Conservation (phyloP, 2,329 filamentous ascomycete genomes). For the Aspergillus calidoustus region DNA sequence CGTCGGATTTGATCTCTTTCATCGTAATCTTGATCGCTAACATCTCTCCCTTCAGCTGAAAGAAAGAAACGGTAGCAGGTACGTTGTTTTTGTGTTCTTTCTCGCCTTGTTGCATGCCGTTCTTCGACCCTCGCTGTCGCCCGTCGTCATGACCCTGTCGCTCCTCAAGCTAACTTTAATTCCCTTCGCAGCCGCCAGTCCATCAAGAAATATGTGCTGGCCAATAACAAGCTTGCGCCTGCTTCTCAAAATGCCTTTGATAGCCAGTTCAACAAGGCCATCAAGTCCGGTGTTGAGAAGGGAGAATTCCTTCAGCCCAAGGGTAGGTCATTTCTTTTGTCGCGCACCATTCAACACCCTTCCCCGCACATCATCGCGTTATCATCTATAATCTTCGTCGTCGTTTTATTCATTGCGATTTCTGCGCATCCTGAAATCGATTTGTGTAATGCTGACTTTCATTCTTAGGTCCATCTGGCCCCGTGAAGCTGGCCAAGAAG, state of each 20-base stretch:
- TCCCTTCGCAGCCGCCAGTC: conserved; percentile 63
- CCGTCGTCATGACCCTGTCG: conserved; percentile 22
- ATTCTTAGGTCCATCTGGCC: conserved; percentile 73
- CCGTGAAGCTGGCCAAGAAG: conserved; percentile 92
- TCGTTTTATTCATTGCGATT: neutral
- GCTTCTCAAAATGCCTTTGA: conserved; percentile 65
- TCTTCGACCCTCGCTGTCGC: conserved; percentile 18
- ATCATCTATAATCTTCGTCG: neutral
- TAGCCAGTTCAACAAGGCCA: conserved; percentile 82
- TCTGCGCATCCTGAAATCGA: neutral
- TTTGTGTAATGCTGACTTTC: conserved; percentile 31
- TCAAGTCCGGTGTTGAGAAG: conserved; percentile 82
- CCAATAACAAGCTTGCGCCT: conserved; percentile 68
- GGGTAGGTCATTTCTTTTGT: conserved; percentile 62
- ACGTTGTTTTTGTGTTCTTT: conserved; percentile 46
- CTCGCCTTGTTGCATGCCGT: conserved; percentile 15
- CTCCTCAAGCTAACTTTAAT: conserved; percentile 37
- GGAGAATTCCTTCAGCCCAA: conserved; percentile 88
- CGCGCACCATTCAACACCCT: neutral
- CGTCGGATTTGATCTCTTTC: conserved; percentile 28
- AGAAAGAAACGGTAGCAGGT: conserved; percentile 73
- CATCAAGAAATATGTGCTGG: conserved; percentile 75
- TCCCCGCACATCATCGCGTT: neutral
- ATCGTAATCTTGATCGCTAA: conserved; percentile 50
- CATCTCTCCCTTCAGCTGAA: conserved; percentile 62